A percentile compares a stretch with the other conserved stretches of the same genome.
These are phyloP conservation scores for Colletotrichum sp. DNA, from an alignment of 2,329 filamentous ascomycete genomes.

Conservation along the genomic window DNA sequence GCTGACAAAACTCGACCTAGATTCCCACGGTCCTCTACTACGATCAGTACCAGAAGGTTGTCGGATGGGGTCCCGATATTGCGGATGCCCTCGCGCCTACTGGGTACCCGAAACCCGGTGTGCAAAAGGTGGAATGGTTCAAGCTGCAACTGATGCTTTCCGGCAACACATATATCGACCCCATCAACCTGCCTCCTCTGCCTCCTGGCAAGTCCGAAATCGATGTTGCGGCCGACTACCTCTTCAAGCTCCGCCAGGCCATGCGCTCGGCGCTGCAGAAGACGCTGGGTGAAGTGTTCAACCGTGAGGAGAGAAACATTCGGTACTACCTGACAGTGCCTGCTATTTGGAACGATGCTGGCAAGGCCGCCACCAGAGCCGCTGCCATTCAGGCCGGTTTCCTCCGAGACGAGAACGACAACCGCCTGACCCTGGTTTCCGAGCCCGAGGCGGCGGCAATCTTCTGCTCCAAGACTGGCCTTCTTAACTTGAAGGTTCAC, in stretches of 20 bases:
- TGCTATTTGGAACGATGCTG: slow-evolving; percentile 98
- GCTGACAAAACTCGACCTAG: slow-evolving; percentile 50
- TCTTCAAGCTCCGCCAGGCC: slow-evolving; percentile 96
- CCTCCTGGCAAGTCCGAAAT: slow-evolving; percentile 98
- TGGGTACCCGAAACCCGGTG: slow-evolving; percentile 95
- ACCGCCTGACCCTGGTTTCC: slow-evolving; percentile 90
- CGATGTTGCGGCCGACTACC: slow-evolving; percentile 98
- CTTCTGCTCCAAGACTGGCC: slow-evolving; percentile 96
- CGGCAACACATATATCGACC: slow-evolving; percentile 98
- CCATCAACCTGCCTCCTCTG: slow-evolving; percentile 96
- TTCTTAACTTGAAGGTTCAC: slow-evolving; percentile 96
- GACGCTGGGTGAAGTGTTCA: slow-evolving; percentile 96
- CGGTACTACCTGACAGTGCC: slow-evolving; percentile 98
- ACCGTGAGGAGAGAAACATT: slow-evolving; percentile 97
- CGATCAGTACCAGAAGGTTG: slow-evolving; percentile 98
- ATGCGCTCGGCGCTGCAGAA: slow-evolving; percentile 97
- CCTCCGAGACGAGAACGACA: slow-evolving; percentile 96
- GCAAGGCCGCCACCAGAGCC: slow-evolving; percentile 93
- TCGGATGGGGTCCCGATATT: slow-evolving; percentile 99
- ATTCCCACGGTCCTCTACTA: slow-evolving; percentile 99
- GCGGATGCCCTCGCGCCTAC: slow-evolving; percentile 95
- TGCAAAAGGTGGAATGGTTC: slow-evolving; percentile 99
- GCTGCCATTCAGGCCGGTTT: slow-evolving; percentile 98
- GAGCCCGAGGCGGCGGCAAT: slow-evolving; percentile 97
- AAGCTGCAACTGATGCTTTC: slow-evolving; percentile 99